Evolutionary conservation across 164 flowering plant genomes (phyloP).

Genomic region (Saururus chinensis): DNA sequence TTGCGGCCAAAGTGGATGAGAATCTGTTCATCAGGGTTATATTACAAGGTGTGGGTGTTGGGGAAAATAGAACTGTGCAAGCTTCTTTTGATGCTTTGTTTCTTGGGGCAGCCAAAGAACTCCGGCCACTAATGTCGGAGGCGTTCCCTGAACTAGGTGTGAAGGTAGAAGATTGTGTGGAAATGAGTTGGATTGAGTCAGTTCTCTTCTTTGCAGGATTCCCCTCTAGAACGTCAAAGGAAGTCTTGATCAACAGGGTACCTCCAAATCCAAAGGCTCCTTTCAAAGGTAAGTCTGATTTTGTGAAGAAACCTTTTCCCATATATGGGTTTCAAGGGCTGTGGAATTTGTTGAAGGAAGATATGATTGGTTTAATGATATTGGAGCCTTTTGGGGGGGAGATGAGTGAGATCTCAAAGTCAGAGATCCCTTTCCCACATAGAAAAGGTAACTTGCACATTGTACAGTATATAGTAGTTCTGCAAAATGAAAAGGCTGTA

Average conservation of each 20-base stretch:
- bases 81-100: too few relatives aligned
- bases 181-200: slow-evolving; percentile 17
- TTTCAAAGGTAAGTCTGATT: slow-evolving; percentile 20
- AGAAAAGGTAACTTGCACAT: slow-evolving; percentile 3
- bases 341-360: slow-evolving; percentile 4
- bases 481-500: slow-evolving; percentile 1
- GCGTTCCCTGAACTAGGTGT: too few relatives aligned
- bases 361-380: slow-evolving; percentile 11
- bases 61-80: too few relatives aligned
- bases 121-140: too few relatives aligned
- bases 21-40: too few relatives aligned
- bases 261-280: slow-evolving; percentile 1
- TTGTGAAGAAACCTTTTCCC: slow-evolving; percentile 1
- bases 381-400: slow-evolving; percentile 21
- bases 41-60: too few relatives aligned
- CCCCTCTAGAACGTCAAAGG: too few relatives aligned
- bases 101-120: too few relatives aligned
- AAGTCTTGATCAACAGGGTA: too few relatives aligned
- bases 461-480: slow-evolving; percentile 5
- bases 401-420: slow-evolving; percentile 11
- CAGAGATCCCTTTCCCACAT: slow-evolving; percentile 17
- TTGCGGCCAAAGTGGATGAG: too few relatives aligned
- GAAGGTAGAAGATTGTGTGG: too few relatives aligned
- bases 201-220: slow-evolving; percentile 6
- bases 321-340: neutral